Conservation (phyloP, 2,329 filamentous ascomycete genomes). For the Pseudohalonectria lignicola region DNA sequence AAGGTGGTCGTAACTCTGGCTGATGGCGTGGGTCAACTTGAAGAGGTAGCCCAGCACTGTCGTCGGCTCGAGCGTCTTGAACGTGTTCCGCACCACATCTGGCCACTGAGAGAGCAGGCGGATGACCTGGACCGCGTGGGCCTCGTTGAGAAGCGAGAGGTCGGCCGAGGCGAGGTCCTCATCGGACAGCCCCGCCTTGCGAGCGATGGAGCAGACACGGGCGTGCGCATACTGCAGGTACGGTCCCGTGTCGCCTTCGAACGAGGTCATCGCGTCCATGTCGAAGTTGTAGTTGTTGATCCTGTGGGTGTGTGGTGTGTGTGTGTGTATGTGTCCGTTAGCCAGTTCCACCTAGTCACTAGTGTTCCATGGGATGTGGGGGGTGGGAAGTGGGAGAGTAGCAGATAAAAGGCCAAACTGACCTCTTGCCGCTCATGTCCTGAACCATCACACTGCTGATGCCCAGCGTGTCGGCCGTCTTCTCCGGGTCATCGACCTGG, state of each 20-base stretch:
- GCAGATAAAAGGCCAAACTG: constrained; percentile 14
- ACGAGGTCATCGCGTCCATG: constrained; percentile 71
- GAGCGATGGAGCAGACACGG: constrained; percentile 54
- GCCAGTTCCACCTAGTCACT: constrained; percentile 7
- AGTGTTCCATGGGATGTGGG: background rate
- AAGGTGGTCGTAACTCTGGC: constrained; percentile 71
- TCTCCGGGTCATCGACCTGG: constrained; percentile 74
- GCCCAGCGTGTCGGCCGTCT: constrained; percentile 76
- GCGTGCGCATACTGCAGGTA: constrained; percentile 79
- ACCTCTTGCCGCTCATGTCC: constrained; percentile 93
- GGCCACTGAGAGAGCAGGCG: constrained; percentile 76
- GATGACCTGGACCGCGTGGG: constrained; percentile 62
- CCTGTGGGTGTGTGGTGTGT: no score
- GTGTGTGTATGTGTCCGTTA: constrained; percentile 5
- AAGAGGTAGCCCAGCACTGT: constrained; percentile 54
- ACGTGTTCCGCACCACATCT: constrained; percentile 71
- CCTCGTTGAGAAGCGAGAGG: constrained; percentile 56
- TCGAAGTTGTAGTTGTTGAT: constrained; percentile 64
- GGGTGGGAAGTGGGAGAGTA: background rate
- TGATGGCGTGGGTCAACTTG: constrained; percentile 75
- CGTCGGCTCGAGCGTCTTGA: constrained; percentile 68
- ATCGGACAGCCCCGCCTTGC: constrained; percentile 39
- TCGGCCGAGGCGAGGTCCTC: constrained; percentile 54
- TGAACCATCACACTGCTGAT: constrained; percentile 97
- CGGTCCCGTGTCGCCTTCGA: constrained; percentile 76